Percentiles rank a stretch among this genome's conserved stretches.
Evolutionary conservation across 768 basidiomycete species (phyloP).

Genomic region (Termitomyces titanicus): DNA sequence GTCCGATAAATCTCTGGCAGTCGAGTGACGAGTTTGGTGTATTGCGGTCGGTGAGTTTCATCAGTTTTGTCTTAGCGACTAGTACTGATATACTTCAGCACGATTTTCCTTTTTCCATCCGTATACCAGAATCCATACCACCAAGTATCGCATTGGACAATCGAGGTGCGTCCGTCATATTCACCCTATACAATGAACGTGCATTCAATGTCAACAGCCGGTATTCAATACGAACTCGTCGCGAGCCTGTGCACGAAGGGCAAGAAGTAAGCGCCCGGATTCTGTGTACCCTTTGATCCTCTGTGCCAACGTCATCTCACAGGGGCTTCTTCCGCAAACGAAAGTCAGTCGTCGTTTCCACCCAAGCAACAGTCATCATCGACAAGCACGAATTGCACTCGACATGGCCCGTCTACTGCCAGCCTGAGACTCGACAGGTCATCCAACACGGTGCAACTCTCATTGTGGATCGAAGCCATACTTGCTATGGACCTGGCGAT

Average conservation of each 20-base stretch:
- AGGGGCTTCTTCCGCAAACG: conserved; percentile 83
- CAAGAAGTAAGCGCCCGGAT: conserved; percentile 61
- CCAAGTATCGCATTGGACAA: conserved; percentile 80
- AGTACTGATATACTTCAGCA: conserved; percentile 39
- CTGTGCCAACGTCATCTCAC: conserved; percentile 5
- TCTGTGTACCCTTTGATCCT: neutral
- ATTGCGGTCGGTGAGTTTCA: conserved; percentile 58
- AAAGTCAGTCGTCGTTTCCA: conserved; percentile 65
- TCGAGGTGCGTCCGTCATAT: conserved; percentile 44
- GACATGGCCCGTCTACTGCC: conserved; percentile 88
- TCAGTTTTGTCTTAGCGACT: conserved; percentile 3
- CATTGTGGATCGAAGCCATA: conserved; percentile 68
- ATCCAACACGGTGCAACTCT: conserved; percentile 69
- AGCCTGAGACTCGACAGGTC: conserved; percentile 67
- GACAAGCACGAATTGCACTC: conserved; percentile 94
- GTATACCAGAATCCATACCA: conserved; percentile 90
- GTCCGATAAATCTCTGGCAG: conserved; percentile 82
- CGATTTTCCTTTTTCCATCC: conserved; percentile 88
- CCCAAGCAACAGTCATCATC: conserved; percentile 70
- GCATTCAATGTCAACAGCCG: conserved; percentile 42
- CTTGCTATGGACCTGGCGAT: conserved; percentile 87
- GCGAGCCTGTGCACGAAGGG: conserved; percentile 84
- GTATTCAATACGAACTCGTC: conserved; percentile 87
- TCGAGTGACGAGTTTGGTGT: conserved; percentile 70
- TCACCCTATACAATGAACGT: neutral